Base-by-base conservation (phyloP, 2,329 filamentous ascomycete species). In the Talaromyces pinophilus region DNA sequence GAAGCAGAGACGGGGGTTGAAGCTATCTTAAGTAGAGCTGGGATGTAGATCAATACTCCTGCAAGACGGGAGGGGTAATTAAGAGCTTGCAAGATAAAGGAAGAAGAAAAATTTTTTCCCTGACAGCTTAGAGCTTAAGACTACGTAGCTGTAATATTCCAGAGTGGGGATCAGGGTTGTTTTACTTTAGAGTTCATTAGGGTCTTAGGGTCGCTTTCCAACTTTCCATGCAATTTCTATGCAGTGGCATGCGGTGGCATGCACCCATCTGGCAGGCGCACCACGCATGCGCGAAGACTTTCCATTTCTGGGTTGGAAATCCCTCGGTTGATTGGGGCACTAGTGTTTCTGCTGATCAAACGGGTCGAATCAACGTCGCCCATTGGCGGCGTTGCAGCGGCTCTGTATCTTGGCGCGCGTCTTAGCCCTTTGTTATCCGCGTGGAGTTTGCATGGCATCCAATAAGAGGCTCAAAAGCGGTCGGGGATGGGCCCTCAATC, bases 1-100 rank as follows among this genome's bases (percentile, higher is more conserved):
- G 28, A 33, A 44, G 3, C 57, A 59, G 19, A 59, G 38, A 42
- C 35, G 35, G 57, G 30, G 57, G 40, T 30, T 46, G 38, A 38
- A 57, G 57, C 57, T 60, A 44, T 60, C 57, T 60, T 42, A 60
- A 46, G 35, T 46, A 46, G 57, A 46, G 17, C 30, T 42, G 35
- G 55, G 11, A n/a, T 46, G 40, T 6, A 40, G 57, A 60, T 60
- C 38, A 30, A 44, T 7, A 38, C 13, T 22, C n/a, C 33, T 35
- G 52, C 52, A 55, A 22, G 33, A 57, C 7, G 54, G 33, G 30
- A 19, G n/a, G 33, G 33, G 54, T 22, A 55, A 19, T 55, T 38
- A 57, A 57, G 54, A 38, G 33, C 33, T 25, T 35, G 33, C 30
- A 25, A 57, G 54, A 57, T 57, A 57, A 57, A 35, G 30, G 19